These are phyloP conservation scores for Westerdykella sp. DNA, from an alignment of 2,329 filamentous ascomycete species.

Conservation along the genomic window DNA sequence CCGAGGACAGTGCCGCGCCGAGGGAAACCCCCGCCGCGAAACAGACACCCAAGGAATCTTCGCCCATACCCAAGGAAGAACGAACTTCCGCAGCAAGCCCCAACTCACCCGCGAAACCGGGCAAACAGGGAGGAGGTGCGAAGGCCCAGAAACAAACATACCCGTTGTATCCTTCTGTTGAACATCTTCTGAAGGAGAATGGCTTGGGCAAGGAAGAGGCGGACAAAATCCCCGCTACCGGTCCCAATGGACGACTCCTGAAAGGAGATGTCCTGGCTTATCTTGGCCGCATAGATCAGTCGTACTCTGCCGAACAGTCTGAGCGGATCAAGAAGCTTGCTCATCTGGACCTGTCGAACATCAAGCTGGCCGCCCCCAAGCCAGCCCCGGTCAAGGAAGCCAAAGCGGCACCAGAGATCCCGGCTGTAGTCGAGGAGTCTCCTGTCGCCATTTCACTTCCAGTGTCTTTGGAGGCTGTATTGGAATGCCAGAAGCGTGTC, in stretches of 20 bases:
- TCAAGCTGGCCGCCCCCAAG: slow-evolving; percentile 63
- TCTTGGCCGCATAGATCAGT: slow-evolving; percentile 67
- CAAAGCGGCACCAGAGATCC: slow-evolving; percentile 31
- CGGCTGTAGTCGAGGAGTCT: slow-evolving; percentile 41
- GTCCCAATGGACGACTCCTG: slow-evolving; percentile 78
- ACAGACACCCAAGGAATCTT: slow-evolving; percentile 15
- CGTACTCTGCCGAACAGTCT: slow-evolving; percentile 66
- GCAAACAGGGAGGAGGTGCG: slow-evolving; percentile 16
- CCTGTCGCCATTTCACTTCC: slow-evolving; percentile 61
- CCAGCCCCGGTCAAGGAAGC: slow-evolving; percentile 44
- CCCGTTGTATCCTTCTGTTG: slow-evolving; percentile 76
- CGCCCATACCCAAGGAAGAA: slow-evolving; percentile 29
- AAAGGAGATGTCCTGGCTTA: slow-evolving; percentile 95
- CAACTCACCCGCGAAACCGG: slow-evolving; percentile 26
- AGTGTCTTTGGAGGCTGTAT: slow-evolving; percentile 70
- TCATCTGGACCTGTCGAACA: slow-evolving; percentile 91
- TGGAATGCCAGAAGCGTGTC: slow-evolving; percentile 75
- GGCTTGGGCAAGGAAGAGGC: slow-evolving; percentile 69
- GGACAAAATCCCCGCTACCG: slow-evolving; percentile 76
- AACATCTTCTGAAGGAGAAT: slow-evolving; percentile 72
- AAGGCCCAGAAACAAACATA: slow-evolving; percentile 61
- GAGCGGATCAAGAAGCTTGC: slow-evolving; percentile 65
- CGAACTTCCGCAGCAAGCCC: slow-evolving; percentile 26
- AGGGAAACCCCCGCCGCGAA: slow-evolving; percentile 34
- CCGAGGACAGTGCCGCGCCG: slow-evolving; percentile 52